A percentile compares a stretch with the other conserved stretches of the same genome.
phyloP scores from a whole-genome alignment of 1,284 basidiomycete species.

The Mycosarcoma maydis region DNA sequence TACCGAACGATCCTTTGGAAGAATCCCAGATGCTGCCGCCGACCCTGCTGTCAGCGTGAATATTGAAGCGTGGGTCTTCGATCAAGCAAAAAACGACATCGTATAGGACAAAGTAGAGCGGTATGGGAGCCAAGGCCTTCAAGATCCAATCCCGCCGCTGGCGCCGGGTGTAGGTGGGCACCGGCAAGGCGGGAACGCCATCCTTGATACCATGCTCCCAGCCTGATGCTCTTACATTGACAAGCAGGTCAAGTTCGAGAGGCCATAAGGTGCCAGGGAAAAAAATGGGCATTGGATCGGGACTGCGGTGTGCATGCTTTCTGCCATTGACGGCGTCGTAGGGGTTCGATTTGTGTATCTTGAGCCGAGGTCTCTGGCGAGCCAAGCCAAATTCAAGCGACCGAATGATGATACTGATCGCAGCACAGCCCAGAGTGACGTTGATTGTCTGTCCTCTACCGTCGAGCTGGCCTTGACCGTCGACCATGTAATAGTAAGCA shows the following conservation, averaged over 20 bases:
- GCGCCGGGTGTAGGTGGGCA: neutral
- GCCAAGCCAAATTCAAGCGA: constrained; percentile 19
- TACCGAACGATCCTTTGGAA: constrained; percentile 15
- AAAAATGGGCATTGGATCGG: constrained; percentile 15
- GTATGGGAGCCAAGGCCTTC: neutral
- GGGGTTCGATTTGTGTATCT: neutral
- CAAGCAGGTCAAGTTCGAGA: constrained; percentile 36
- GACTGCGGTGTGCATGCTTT: neutral
- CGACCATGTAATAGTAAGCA: constrained; percentile 15
- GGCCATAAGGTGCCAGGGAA: constrained; percentile 33
- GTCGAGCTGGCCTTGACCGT: constrained; percentile 16
- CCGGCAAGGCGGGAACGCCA: constrained; percentile 19
- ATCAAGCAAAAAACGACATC: constrained; percentile 22
- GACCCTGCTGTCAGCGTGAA: neutral
- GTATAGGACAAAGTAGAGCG: constrained; percentile 11
- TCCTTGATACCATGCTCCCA: constrained; percentile 44
- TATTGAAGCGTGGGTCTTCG: constrained; percentile 27
- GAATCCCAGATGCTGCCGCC: constrained; percentile 31
- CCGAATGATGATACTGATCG: constrained; percentile 6
- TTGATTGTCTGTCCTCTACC: constrained; percentile 29
- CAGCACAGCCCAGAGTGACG: constrained; percentile 17
- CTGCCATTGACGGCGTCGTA: neutral
- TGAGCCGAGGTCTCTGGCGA: constrained; percentile 14
- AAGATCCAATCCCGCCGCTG: constrained; percentile 18
- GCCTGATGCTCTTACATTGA: constrained; percentile 38